These are phyloP conservation scores for Aspergillus pseudotamarii DNA, from an alignment of 2,329 filamentous ascomycete genomes.

Conservation along the genomic window DNA sequence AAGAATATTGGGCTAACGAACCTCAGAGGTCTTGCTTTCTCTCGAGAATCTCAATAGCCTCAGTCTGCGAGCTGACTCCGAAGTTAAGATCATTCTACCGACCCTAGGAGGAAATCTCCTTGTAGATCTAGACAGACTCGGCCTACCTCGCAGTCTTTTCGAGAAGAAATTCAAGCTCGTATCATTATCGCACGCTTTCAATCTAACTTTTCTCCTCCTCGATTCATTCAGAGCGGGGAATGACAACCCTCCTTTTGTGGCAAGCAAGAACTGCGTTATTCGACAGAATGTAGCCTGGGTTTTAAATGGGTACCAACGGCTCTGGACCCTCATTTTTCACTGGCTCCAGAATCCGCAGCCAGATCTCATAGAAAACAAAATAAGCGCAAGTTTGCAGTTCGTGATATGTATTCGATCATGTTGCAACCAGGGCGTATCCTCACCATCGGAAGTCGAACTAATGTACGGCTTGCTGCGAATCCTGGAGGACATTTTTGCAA, in stretches of 20 bases:
- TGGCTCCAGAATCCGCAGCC: slow-evolving; percentile 28
- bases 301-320: slow-evolving; percentile 35
- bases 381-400: slow-evolving; percentile 30
- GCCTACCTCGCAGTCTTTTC: slow-evolving; percentile 33
- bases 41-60: slow-evolving; percentile 39
- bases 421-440: slow-evolving; percentile 24
- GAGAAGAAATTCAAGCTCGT: slow-evolving; percentile 29
- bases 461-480: slow-evolving; percentile 34
- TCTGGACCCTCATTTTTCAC: slow-evolving; percentile 33
- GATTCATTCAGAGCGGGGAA: slow-evolving; percentile 30
- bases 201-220: slow-evolving; percentile 32
- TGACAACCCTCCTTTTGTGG: slow-evolving; percentile 13
- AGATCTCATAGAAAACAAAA: slow-evolving; percentile 20
- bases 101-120: slow-evolving; percentile 27
- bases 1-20: slow-evolving; percentile 19
- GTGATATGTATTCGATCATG: slow-evolving; percentile 27
- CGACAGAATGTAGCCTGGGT: slow-evolving; percentile 39
- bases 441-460: slow-evolving; percentile 30
- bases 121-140: slow-evolving; percentile 34
- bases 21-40: slow-evolving; percentile 48
- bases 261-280: slow-evolving; percentile 24
- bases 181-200: slow-evolving; percentile 28
- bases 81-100: slow-evolving; percentile 29
- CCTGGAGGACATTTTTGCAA: slow-evolving; percentile 32
- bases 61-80: slow-evolving; percentile 10